Conservation (phyloP, 225 moss, liverwort and hornwort species). For the Takakia lepidozioides region DNA sequence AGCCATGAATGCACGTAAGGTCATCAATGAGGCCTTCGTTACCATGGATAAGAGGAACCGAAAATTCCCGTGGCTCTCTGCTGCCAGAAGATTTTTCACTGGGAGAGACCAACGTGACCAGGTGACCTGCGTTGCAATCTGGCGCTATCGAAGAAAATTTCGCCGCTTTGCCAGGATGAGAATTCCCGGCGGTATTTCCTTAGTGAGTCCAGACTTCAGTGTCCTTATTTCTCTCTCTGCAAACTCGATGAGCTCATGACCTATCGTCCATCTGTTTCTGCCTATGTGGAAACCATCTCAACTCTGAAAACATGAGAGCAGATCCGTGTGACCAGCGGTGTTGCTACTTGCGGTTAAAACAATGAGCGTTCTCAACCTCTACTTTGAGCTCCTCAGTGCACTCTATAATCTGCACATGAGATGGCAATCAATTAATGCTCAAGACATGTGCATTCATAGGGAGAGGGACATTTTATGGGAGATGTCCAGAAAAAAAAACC, state of each 20-base stretch:
- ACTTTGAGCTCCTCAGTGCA: background rate
- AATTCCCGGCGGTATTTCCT: background rate
- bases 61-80: too few species aligned
- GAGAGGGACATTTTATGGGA: too few species aligned
- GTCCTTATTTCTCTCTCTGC: background rate
- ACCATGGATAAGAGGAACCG: too few species aligned
- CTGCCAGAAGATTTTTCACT: too few species aligned
- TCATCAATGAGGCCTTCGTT: too few species aligned
- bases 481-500: too few species aligned
- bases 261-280: too few species aligned
- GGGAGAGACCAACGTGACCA: too few species aligned
- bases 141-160: background rate
- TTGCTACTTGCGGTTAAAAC: background rate
- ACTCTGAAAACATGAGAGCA: background rate
- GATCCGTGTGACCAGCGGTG: background rate
- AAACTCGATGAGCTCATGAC: background rate
- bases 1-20: too few species aligned
- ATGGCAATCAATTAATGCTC: too few species aligned
- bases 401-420: too few species aligned
- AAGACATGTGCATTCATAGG: too few species aligned
- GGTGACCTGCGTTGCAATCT: background rate
- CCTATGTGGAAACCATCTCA: background rate
- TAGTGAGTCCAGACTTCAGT: background rate
- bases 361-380: background rate
- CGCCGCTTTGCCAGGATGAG: background rate